Conservation (phyloP, 352 stramenopile genomes). For the Pythium rishiriense region DNA sequence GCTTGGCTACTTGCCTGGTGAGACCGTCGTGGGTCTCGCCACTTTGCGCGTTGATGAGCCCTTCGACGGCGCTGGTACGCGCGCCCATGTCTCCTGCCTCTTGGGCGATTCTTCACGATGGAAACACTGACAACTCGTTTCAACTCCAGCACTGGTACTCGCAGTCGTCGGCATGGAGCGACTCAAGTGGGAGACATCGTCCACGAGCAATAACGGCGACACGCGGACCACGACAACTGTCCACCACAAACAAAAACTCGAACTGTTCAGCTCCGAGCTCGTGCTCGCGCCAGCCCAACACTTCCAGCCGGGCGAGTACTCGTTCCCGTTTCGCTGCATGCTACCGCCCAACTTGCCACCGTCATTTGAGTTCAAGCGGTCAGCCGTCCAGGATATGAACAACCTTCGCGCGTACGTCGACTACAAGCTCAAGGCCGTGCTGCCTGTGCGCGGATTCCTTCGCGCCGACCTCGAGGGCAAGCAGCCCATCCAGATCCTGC, state of each 20-base stretch:
- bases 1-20: slow-evolving; percentile 12
- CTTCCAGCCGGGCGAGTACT: slow-evolving; percentile 16
- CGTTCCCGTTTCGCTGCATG: slow-evolving; percentile 17
- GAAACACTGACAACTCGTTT: background rate
- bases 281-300: slow-evolving; percentile 7
- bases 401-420: slow-evolving; percentile 17
- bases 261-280: slow-evolving; percentile 16
- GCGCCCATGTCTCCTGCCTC: no score
- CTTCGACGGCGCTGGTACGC: slow-evolving; percentile 6
- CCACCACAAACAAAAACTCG: slow-evolving; percentile 18
- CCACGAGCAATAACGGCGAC: background rate
- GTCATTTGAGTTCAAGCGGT: slow-evolving; percentile 13
- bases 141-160: slow-evolving; percentile 4
- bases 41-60: slow-evolving; percentile 8
- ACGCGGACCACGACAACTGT: slow-evolving; percentile 8
- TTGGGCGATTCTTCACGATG: no score
- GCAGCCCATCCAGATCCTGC: slow-evolving; percentile 6
- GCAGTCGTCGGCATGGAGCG: slow-evolving; percentile 18
- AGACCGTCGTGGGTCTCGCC: slow-evolving; percentile 13
- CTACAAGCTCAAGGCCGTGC: slow-evolving; percentile 20
- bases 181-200: slow-evolving; percentile 20
- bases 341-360: slow-evolving; percentile 13
- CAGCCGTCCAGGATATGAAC: slow-evolving; percentile 11
- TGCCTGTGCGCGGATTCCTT: slow-evolving; percentile 11
- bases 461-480: slow-evolving; percentile 16